Evolutionary conservation across 1,139 yeast species (phyloP).

Genomic region (Hemisphaericaspora subhashii): DNA sequence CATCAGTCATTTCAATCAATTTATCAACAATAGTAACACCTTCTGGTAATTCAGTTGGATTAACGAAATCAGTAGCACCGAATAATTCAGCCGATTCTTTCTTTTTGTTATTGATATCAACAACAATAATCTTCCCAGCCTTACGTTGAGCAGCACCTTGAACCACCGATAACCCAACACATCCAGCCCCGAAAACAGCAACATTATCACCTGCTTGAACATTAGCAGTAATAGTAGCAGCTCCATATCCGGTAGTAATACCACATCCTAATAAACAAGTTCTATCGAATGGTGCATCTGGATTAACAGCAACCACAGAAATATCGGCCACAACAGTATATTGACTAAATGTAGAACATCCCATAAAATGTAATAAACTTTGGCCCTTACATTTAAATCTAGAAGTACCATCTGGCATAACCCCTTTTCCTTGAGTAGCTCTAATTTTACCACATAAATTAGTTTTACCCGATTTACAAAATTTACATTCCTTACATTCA

Average conservation of each 20-base stretch:
- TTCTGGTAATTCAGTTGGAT: slow-evolving; percentile 73
- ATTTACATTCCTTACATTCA: slow-evolving; percentile 92
- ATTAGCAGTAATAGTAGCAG: slow-evolving; percentile 92
- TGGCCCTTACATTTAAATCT: slow-evolving; percentile 86
- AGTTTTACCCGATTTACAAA: slow-evolving; percentile 94
- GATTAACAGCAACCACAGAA: slow-evolving; percentile 91
- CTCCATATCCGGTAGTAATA: slow-evolving; percentile 97
- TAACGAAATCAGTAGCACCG: slow-evolving; percentile 94
- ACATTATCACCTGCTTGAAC: slow-evolving; percentile 91
- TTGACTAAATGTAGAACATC: slow-evolving; percentile 94
- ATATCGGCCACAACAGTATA: slow-evolving; percentile 98
- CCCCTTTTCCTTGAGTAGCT: slow-evolving; percentile 44
- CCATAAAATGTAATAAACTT: slow-evolving; percentile 89
- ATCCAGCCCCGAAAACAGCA: slow-evolving; percentile 96
- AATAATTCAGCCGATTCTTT: slow-evolving; percentile 82
- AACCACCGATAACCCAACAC: slow-evolving; percentile 92
- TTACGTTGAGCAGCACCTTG: slow-evolving; percentile 89
- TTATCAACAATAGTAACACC: slow-evolving; percentile 80
- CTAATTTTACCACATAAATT: slow-evolving; percentile 90
- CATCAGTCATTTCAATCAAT: slow-evolving; percentile 87
- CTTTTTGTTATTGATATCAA: slow-evolving; percentile 84
- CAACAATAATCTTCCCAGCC: slow-evolving; percentile 80
- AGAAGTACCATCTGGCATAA: slow-evolving; percentile 85
- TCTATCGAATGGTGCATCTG: slow-evolving; percentile 78
- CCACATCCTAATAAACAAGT: slow-evolving; percentile 97